These are phyloP conservation scores for Fusarium verticillioides DNA, from an alignment of 2,329 filamentous ascomycete species.

Conservation along the genomic window DNA sequence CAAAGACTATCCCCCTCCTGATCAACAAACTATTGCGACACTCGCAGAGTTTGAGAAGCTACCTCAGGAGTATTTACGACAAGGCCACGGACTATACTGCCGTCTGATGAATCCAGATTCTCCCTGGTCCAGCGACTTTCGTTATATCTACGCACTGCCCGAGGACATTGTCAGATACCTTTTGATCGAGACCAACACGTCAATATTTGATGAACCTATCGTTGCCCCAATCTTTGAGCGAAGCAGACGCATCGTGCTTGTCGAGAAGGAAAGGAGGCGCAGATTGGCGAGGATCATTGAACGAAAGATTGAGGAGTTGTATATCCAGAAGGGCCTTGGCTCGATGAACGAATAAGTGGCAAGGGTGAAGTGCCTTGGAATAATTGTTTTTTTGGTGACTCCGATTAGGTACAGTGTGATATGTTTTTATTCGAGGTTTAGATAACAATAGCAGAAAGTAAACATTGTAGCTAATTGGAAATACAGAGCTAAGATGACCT, in stretches of 20 bases:
- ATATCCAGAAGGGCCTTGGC: neutral
- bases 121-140: neutral
- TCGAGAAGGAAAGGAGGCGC: neutral
- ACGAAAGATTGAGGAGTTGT: neutral
- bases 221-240: neutral
- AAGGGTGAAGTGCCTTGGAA: neutral
- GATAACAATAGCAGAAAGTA: neutral
- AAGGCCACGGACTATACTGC: neutral
- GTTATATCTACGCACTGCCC: neutral
- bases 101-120: neutral
- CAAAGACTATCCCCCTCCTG: too few species aligned
- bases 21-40: neutral
- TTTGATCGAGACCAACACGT: neutral
- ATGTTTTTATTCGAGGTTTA: neutral
- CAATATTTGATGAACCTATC: neutral
- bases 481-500: neutral
- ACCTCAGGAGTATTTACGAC: neutral
- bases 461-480: accelerated
- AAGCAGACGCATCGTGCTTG: neutral
- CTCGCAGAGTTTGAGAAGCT: neutral
- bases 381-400: accelerated
- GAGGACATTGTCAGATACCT: neutral
- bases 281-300: neutral
- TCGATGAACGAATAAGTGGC: neutral
- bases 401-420: neutral